These are phyloP conservation scores for Microthlaspi erraticum DNA, from an alignment of 345 rosid species.

Conservation along the genomic window DNA sequence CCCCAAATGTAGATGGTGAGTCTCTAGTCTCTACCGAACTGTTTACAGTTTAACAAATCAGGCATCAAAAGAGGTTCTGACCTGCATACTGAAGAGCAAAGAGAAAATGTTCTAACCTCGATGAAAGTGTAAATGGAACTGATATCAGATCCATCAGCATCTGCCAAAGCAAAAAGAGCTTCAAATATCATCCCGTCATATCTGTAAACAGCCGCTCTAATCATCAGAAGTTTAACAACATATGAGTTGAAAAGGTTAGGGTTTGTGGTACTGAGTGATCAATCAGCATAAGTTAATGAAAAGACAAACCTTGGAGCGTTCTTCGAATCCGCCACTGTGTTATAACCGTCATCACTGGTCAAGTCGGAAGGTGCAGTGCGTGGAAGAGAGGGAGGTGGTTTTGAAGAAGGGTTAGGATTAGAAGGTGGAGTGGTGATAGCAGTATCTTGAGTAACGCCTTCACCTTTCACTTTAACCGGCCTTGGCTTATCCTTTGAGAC, in stretches of 20 bases:
- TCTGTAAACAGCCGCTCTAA: slow-evolving; percentile 43
- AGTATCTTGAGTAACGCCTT: slow-evolving; percentile 23
- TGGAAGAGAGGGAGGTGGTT: slow-evolving; percentile 12
- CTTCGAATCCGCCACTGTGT: slow-evolving; percentile 35
- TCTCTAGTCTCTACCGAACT: neutral
- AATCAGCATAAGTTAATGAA: slow-evolving; percentile 5
- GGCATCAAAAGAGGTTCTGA: neutral
- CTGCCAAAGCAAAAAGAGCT: slow-evolving; percentile 68
- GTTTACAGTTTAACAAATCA: neutral
- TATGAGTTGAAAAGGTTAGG: neutral
- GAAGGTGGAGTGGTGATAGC: slow-evolving; percentile 11
- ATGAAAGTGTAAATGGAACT: slow-evolving; percentile 67
- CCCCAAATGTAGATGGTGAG: slow-evolving; percentile 4
- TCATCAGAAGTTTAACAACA: neutral
- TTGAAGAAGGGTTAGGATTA: slow-evolving; percentile 12
- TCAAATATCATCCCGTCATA: slow-evolving; percentile 75
- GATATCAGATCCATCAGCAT: slow-evolving; percentile 66
- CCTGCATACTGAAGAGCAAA: slow-evolving; percentile 23
- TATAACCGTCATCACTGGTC: slow-evolving; percentile 21
- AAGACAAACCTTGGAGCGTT: slow-evolving; percentile 41
- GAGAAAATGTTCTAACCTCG: slow-evolving; percentile 53
- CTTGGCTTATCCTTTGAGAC: slow-evolving; percentile 64
- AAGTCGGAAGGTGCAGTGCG: slow-evolving; percentile 39
- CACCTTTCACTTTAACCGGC: slow-evolving; percentile 54
- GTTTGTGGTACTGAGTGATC: neutral